Evolutionary conservation across 768 basidiomycete species (phyloP).

Genomic region (Mrakia gelida): DNA sequence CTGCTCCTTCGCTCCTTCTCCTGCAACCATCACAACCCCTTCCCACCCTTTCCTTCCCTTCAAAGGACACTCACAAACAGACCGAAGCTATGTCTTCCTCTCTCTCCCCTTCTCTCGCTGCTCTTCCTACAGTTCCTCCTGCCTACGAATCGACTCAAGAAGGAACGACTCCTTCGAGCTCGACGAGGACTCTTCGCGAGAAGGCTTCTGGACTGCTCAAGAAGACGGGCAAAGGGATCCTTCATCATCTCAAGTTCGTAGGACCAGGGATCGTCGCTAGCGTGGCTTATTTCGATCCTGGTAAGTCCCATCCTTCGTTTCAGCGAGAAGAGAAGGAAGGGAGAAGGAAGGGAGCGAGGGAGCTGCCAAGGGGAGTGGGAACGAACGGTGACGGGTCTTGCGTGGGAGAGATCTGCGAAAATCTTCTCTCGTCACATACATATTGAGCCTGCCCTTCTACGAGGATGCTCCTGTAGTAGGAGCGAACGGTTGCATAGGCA

Average conservation of each 20-base stretch:
- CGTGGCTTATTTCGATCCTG: slow-evolving; percentile 63
- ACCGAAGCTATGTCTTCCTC: not conserved
- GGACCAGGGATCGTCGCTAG: slow-evolving; percentile 83
- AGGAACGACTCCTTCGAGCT: not conserved
- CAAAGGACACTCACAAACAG: slow-evolving; percentile 34
- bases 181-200: not conserved
- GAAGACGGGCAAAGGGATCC: not conserved
- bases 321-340: not conserved
- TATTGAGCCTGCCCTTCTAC: not conserved
- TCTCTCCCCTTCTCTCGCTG: not conserved
- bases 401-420: not conserved
- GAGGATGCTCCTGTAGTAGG: not conserved
- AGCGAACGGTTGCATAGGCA: too few relatives aligned
- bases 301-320: not conserved
- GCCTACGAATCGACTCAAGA: not conserved
- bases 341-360: not conserved
- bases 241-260: slow-evolving; percentile 40
- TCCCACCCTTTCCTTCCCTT: too few relatives aligned
- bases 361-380: not conserved
- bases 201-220: not conserved
- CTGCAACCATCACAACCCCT: too few relatives aligned
- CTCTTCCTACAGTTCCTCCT: not conserved
- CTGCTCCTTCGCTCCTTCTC: too few relatives aligned
- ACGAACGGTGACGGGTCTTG: not conserved
- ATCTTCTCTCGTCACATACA: not conserved